A percentile compares a stretch with the other conserved stretches of the same genome.
Conservation (phyloP, 2,329 filamentous ascomycete species). For the Magnaporthales sp. region DNA sequence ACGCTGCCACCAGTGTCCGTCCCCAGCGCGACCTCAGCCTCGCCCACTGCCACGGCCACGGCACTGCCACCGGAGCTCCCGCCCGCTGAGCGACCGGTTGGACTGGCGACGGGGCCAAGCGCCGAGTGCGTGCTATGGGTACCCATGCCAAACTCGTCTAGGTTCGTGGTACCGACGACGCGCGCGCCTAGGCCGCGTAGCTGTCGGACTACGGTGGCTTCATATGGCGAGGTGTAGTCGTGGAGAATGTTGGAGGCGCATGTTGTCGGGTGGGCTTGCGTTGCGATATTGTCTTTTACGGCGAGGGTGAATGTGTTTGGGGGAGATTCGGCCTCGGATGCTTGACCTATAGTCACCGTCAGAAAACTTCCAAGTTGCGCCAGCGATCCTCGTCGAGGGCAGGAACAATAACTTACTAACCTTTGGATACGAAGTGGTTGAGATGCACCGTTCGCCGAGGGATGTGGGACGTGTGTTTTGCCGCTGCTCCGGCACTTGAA, state of each 20-base stretch:
- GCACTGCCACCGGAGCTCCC: slow-evolving; percentile 94
- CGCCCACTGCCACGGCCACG: slow-evolving; percentile 61
- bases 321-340: background rate
- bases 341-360: background rate
- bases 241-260: slow-evolving; percentile 68
- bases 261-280: slow-evolving; percentile 57
- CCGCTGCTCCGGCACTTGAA: background rate
- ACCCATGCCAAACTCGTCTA: slow-evolving; percentile 56
- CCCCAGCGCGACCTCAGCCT: slow-evolving; percentile 60
- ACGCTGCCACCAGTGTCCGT: slow-evolving; percentile 93
- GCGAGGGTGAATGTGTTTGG: slow-evolving; percentile 35
- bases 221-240: slow-evolving; percentile 63
- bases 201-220: slow-evolving; percentile 68
- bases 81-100: slow-evolving; percentile 54
- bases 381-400: background rate
- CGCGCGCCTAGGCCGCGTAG: slow-evolving; percentile 53
- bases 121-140: slow-evolving; percentile 22
- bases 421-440: slow-evolving; percentile 2
- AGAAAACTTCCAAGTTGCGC: background rate
- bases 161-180: slow-evolving; percentile 72
- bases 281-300: slow-evolving; percentile 71
- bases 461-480: background rate
- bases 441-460: background rate
- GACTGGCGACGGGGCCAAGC: slow-evolving; percentile 16
- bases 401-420: background rate